A percentile compares a stretch with the other conserved stretches of the same genome.
Conservation (phyloP, 345 rosid species). For the Euclidium syriacum region DNA sequence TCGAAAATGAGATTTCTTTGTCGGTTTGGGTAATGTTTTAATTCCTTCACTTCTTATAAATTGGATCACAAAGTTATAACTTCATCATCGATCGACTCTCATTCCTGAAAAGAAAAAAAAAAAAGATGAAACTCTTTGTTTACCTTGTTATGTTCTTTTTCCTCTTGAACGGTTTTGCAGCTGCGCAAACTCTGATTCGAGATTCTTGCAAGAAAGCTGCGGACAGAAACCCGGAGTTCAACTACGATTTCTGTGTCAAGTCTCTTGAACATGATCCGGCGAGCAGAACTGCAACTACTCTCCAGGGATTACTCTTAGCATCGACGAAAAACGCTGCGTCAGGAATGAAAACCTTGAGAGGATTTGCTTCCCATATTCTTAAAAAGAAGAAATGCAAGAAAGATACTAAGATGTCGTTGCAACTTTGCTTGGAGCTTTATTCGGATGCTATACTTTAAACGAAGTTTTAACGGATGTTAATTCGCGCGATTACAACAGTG, state of each 20-base stretch:
- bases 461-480: conserved; percentile 13
- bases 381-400: no score
- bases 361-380: background rate
- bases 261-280: conserved; percentile 24
- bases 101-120: background rate
- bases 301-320: conserved; percentile 11
- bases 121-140: conserved; percentile 1
- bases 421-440: conserved; percentile 39
- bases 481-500: conserved; percentile 24
- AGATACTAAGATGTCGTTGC: conserved; percentile 7
- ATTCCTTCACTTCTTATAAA: background rate
- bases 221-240: conserved; percentile 15
- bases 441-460: conserved; percentile 14
- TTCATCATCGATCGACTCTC: background rate
- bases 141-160: conserved; percentile 9
- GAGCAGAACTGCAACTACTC: conserved; percentile 22
- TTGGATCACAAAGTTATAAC: background rate
- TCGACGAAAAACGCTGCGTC: conserved; percentile 18
- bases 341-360: conserved; percentile 23
- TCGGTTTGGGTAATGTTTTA: no score
- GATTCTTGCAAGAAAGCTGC: conserved; percentile 38
- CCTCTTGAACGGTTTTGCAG: background rate
- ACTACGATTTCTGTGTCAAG: conserved; percentile 28
- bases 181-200: conserved; percentile 11
- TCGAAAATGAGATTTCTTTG: no score